Conservation (phyloP, 257 asterid genomes). For the Perilla frutescens region DNA sequence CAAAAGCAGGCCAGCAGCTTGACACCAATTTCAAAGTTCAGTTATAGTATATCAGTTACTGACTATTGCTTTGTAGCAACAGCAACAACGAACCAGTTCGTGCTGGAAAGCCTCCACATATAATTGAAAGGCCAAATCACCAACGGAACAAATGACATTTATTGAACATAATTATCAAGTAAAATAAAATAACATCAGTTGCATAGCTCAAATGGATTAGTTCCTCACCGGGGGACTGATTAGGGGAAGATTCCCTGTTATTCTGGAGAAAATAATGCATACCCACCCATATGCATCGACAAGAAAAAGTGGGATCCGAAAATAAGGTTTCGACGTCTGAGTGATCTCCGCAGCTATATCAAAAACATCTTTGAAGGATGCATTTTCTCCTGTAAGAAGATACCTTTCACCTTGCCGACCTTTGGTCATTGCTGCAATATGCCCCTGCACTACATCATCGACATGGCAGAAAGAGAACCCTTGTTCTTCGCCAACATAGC, state of each 20-base stretch:
- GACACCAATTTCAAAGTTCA: conserved; percentile 10
- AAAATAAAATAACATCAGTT: conserved; percentile 6
- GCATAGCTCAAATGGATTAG: conserved; percentile 22
- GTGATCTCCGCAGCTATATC: conserved; percentile 78
- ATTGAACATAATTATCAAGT: background rate
- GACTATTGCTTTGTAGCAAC: conserved; percentile 1
- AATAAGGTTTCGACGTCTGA: conserved; percentile 67
- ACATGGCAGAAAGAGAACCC: conserved; percentile 82
- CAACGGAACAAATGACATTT: background rate
- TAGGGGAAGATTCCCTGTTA: conserved; percentile 85
- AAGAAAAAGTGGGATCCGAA: conserved; percentile 63
- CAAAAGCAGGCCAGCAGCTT: background rate
- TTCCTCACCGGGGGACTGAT: conserved; percentile 88
- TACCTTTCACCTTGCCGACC: conserved; percentile 83
- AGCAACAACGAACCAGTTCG: background rate
- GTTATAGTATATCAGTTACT: background rate
- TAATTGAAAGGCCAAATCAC: background rate
- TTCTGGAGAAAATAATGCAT: conserved; percentile 64
- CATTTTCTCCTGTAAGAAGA: conserved; percentile 94
- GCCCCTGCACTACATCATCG: conserved; percentile 91
- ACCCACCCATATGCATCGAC: conserved; percentile 70
- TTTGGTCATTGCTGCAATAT: conserved; percentile 71
- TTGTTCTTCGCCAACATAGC: conserved; percentile 72
- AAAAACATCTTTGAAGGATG: conserved; percentile 79
- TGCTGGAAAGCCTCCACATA: background rate